Percentiles rank a stretch among this genome's conserved stretches.
Evolutionary conservation across 2,329 filamentous ascomycete genomes (phyloP).

Genomic region (Fusarium sp.): DNA sequence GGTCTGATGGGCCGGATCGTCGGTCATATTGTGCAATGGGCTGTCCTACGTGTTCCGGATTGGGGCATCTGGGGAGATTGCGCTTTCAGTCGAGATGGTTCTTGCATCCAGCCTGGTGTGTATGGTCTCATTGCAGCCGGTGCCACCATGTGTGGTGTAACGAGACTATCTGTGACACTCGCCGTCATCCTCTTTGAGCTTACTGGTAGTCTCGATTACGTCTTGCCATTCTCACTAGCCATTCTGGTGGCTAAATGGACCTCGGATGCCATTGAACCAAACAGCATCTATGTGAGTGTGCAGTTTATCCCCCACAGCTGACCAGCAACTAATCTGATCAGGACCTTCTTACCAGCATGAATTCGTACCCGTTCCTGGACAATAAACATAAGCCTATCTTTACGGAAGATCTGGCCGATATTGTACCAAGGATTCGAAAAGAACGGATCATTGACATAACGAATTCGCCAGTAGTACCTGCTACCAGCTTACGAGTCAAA

Average conservation of each 20-base stretch:
- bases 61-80: constrained; percentile 82
- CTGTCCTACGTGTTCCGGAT: constrained; percentile 78
- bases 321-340: constrained; percentile 49
- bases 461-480: constrained; percentile 81
- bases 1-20: constrained; percentile 90
- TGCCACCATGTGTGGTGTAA: constrained; percentile 98
- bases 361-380: constrained; percentile 96
- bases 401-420: constrained; percentile 87
- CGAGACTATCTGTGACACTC: constrained; percentile 89
- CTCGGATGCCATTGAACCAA: constrained; percentile 91
- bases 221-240: constrained; percentile 91
- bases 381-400: constrained; percentile 95
- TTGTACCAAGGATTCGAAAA: constrained; percentile 79
- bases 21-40: constrained; percentile 85
- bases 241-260: constrained; percentile 99
- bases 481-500: constrained; percentile 80
- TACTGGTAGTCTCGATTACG: constrained; percentile 93
- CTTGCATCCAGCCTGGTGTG: constrained; percentile 95
- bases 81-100: constrained; percentile 75
- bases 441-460: constrained; percentile 91
- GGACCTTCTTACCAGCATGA: constrained; percentile 96
- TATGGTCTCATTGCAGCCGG: constrained; percentile 96
- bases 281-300: constrained; percentile 84
- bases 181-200: constrained; percentile 96
- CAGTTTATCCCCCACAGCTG: too few species aligned